Conservation (phyloP, 2,329 filamentous ascomycete species). For the Claviceps spartinae region DNA sequence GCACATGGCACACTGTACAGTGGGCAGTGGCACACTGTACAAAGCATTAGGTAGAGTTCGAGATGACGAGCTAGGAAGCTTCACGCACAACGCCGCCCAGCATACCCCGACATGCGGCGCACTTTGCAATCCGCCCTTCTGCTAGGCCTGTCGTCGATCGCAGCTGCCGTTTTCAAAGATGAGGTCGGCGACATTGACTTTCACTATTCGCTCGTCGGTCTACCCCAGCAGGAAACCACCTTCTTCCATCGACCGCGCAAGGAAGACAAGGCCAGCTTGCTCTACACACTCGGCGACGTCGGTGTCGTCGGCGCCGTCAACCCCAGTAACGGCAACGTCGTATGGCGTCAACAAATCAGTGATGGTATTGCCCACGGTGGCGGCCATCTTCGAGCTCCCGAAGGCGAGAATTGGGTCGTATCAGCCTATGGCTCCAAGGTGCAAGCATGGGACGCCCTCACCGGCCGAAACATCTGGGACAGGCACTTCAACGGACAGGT, state of each 20-base stretch:
- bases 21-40: too few species aligned
- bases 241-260: conserved; percentile 86
- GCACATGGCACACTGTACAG: too few species aligned
- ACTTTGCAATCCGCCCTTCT: conserved; percentile 23
- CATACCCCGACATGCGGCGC: conserved; percentile 20
- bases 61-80: conserved; percentile 1
- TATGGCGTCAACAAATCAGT: conserved; percentile 75
- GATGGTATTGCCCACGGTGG: conserved; percentile 31
- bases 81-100: conserved; percentile 4
- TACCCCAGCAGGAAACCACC: conserved; percentile 69
- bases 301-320: conserved; percentile 78
- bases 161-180: conserved; percentile 66
- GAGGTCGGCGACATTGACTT: conserved; percentile 89
- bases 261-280: conserved; percentile 70
- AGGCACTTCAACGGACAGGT: conserved; percentile 43
- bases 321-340: conserved; percentile 66
- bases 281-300: conserved; percentile 83
- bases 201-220: conserved; percentile 77
- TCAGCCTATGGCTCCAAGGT: conserved; percentile 59
- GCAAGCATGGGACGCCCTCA: conserved; percentile 70
- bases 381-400: conserved; percentile 55
- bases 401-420: conserved; percentile 64
- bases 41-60: background rate
- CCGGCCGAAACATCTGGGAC: conserved; percentile 68
- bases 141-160: conserved; percentile 26